phyloP scores from a whole-genome alignment of 2,329 filamentous ascomycete genomes.

The Fusarium sp. region DNA sequence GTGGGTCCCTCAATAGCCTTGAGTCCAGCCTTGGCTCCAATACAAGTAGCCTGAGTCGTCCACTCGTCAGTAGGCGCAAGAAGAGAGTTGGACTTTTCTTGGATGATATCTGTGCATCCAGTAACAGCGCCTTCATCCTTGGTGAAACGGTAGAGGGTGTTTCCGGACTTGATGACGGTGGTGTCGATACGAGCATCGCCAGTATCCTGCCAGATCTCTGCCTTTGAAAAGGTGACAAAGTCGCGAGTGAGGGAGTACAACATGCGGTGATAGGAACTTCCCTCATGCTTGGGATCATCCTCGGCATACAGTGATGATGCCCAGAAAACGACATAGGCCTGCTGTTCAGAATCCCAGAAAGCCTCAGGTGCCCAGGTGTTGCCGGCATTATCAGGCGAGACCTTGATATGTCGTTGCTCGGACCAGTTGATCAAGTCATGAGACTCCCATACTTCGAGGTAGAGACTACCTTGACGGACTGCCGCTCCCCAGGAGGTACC shows the following conservation, averaged over 20 bases:
- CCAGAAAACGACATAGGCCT: slow-evolving; percentile 60
- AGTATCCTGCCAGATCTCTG: slow-evolving; percentile 62
- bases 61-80: slow-evolving; percentile 55
- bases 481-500: slow-evolving; percentile 63
- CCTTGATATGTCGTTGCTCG: slow-evolving; percentile 59
- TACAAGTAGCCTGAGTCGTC: slow-evolving; percentile 58
- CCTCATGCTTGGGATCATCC: slow-evolving; percentile 53
- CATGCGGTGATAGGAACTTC: slow-evolving; percentile 62
- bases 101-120: slow-evolving; percentile 65
- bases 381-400: slow-evolving; percentile 60
- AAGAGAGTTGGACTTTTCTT: slow-evolving; percentile 58
- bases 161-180: slow-evolving; percentile 57
- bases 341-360: slow-evolving; percentile 57
- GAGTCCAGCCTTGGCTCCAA: slow-evolving; percentile 61
- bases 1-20: slow-evolving; percentile 62
- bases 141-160: slow-evolving; percentile 62
- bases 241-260: slow-evolving; percentile 61
- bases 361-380: slow-evolving; percentile 67
- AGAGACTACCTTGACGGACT: slow-evolving; percentile 58
- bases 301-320: slow-evolving; percentile 54
- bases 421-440: slow-evolving; percentile 62
- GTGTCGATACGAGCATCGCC: slow-evolving; percentile 63
- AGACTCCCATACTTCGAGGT: slow-evolving; percentile 65
- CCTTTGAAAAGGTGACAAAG: slow-evolving; percentile 60
- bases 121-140: slow-evolving; percentile 64